phyloP scores from a whole-genome alignment of 2,329 filamentous ascomycete species.

The Colletotrichum sp. region DNA sequence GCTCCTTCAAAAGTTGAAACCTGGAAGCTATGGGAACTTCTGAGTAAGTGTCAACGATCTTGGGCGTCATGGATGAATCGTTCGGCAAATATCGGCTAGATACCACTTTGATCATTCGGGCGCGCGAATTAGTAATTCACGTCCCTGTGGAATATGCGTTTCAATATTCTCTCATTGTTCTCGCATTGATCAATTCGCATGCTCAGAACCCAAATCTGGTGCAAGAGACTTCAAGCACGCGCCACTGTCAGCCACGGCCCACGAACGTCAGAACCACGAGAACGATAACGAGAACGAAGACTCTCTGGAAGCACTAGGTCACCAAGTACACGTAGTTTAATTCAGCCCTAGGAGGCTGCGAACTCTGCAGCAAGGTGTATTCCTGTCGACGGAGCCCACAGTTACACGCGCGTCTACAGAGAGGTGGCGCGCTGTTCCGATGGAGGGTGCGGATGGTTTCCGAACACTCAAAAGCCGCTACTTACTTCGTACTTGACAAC shows the following conservation, averaged over 20 bases:
- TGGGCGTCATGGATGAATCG: neutral
- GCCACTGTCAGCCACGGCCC: neutral
- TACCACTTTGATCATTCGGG: neutral
- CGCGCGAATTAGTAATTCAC: neutral
- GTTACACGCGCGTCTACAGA: neutral
- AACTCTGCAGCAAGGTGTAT: neutral
- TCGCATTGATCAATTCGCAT: neutral
- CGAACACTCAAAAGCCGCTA: neutral
- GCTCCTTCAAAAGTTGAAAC: neutral
- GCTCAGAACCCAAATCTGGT: neutral
- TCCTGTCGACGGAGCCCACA: neutral
- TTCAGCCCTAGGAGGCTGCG: neutral
- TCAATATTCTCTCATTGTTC: neutral
- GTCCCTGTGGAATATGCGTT: neutral
- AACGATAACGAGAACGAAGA: constrained; percentile 1
- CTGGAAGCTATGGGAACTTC: neutral
- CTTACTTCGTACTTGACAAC: neutral
- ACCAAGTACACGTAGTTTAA: neutral
- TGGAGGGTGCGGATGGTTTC: neutral
- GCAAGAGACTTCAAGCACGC: neutral
- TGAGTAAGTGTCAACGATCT: neutral
- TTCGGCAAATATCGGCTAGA: neutral
- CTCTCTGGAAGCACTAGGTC: neutral
- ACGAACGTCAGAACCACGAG: neutral
- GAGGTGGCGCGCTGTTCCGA: neutral